These are phyloP conservation scores for Baudoinia panamericana DNA, from an alignment of 495 filamentous ascomycete genomes.

Conservation along the genomic window DNA sequence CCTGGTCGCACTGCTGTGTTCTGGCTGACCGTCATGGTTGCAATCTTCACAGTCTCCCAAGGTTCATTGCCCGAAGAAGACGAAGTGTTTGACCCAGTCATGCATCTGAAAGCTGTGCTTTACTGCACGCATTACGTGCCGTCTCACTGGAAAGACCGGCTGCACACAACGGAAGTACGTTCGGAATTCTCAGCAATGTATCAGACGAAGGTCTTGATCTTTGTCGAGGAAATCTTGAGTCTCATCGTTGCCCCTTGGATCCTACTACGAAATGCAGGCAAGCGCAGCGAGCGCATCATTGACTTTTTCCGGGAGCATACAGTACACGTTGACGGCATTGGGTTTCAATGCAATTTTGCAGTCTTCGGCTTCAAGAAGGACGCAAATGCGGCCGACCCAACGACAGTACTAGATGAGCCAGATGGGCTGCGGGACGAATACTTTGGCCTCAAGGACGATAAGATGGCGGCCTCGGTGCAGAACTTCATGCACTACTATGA, in stretches of 20 bases:
- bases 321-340: slow-evolving; percentile 88
- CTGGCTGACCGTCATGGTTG: slow-evolving; percentile 48
- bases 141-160: slow-evolving; percentile 68
- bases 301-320: slow-evolving; percentile 98
- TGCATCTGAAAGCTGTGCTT: slow-evolving; percentile 71
- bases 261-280: slow-evolving; percentile 74
- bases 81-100: slow-evolving; percentile 83
- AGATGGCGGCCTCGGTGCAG: slow-evolving; percentile 91
- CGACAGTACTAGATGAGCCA: slow-evolving; percentile 31
- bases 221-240: slow-evolving; percentile 81
- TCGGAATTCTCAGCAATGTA: slow-evolving; percentile 79
- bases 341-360: slow-evolving; percentile 90
- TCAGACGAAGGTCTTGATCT: slow-evolving; percentile 77
- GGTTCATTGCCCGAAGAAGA: slow-evolving; percentile 76
- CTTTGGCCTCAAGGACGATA: slow-evolving; percentile 86
- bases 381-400: slow-evolving; percentile 37
- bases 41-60: slow-evolving; percentile 65
- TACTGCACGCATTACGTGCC: slow-evolving; percentile 86
- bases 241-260: slow-evolving; percentile 86
- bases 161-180: slow-evolving; percentile 77
- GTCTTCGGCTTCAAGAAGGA: slow-evolving; percentile 96
- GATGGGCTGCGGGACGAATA: slow-evolving; percentile 76
- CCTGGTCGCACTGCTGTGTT: slow-evolving; percentile 71
- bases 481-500: slow-evolving; percentile 85
- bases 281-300: slow-evolving; percentile 81